phyloP scores from a whole-genome alignment of 805 yeast genomes.

The Kodamaea sagamina region DNA sequence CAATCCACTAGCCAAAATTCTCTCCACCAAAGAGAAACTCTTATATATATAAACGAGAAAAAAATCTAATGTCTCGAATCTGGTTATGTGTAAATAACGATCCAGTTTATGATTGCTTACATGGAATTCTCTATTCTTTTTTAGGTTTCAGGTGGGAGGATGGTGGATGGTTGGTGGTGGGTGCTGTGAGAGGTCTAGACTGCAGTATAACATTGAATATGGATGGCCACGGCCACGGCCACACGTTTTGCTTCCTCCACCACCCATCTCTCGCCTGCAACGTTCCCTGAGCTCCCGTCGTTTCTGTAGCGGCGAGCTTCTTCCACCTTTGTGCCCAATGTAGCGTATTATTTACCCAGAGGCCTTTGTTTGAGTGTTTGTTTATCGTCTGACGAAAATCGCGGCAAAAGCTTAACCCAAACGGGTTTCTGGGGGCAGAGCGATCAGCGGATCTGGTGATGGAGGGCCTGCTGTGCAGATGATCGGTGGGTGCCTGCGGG shows the following conservation, averaged over 20 bases:
- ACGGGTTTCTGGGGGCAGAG: no score
- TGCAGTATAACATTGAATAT: no score
- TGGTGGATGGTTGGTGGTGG: no score
- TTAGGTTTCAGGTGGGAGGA: no score
- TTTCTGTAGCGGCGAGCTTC: not conserved
- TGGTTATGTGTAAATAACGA: constrained; percentile 5
- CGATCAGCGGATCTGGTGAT: no score
- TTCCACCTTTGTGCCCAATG: not conserved
- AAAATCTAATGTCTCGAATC: not conserved
- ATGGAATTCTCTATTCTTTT: no score
- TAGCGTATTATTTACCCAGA: not conserved
- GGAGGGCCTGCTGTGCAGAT: not conserved
- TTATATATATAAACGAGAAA: not conserved
- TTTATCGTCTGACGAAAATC: not conserved
- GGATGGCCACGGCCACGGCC: no score
- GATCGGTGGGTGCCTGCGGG: no score
- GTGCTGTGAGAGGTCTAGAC: no score
- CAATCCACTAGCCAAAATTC: not conserved
- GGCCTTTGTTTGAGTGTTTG: constrained; percentile 4
- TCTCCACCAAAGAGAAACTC: not conserved
- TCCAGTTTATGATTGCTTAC: no score
- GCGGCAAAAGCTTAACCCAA: not conserved
- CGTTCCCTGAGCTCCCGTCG: constrained; percentile 1
- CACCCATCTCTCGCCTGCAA: not conserved
- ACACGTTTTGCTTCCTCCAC: not conserved